Evolutionary conservation across 1,284 basidiomycete species (phyloP).

Genomic region (Anthracocystis walkeri): DNA sequence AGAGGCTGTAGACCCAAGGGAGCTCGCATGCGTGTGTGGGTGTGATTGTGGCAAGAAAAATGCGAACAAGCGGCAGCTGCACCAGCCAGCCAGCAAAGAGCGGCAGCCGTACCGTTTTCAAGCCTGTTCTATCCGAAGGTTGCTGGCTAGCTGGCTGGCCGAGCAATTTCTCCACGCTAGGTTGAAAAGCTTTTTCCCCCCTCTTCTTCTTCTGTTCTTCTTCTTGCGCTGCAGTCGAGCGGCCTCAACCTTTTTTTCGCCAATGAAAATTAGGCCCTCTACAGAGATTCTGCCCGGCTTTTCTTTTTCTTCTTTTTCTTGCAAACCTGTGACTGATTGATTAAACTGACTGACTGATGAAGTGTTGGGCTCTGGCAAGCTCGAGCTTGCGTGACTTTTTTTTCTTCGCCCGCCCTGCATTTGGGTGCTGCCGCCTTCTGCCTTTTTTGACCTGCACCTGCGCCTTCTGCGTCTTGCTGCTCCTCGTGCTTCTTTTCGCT

Average conservation of each 20-base stretch:
- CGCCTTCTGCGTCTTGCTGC: slow-evolving; percentile 17
- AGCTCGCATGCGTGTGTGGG: too few species aligned
- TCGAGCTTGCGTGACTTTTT: slow-evolving; percentile 10
- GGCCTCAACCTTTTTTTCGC: slow-evolving; percentile 10
- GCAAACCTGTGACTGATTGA: slow-evolving; percentile 1
- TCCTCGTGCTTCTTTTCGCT: slow-evolving; percentile 15
- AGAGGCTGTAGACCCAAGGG: too few species aligned
- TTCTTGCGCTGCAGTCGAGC: slow-evolving; percentile 6
- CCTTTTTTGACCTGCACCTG: slow-evolving; percentile 22
- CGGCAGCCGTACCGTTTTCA: background rate
- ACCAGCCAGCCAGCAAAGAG: background rate
- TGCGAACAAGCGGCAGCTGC: background rate
- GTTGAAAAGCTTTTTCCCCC: background rate
- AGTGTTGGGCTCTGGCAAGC: slow-evolving; percentile 2
- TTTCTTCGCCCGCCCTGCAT: slow-evolving; percentile 23
- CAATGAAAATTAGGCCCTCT: slow-evolving; percentile 10
- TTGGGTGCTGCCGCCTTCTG: slow-evolving; percentile 12
- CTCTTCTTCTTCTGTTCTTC: slow-evolving; percentile 1
- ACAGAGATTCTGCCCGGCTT: slow-evolving; percentile 5
- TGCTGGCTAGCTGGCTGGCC: background rate
- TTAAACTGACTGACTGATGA: slow-evolving; percentile 7
- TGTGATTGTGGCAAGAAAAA: too few species aligned
- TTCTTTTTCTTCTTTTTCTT: slow-evolving; percentile 6
- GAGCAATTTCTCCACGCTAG: slow-evolving; percentile 4
- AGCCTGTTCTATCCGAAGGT: background rate